Percentiles rank a stretch among this genome's conserved stretches.
Evolutionary conservation across 2,329 filamentous ascomycete species (phyloP).

Genomic region (Xylaria polymorpha): DNA sequence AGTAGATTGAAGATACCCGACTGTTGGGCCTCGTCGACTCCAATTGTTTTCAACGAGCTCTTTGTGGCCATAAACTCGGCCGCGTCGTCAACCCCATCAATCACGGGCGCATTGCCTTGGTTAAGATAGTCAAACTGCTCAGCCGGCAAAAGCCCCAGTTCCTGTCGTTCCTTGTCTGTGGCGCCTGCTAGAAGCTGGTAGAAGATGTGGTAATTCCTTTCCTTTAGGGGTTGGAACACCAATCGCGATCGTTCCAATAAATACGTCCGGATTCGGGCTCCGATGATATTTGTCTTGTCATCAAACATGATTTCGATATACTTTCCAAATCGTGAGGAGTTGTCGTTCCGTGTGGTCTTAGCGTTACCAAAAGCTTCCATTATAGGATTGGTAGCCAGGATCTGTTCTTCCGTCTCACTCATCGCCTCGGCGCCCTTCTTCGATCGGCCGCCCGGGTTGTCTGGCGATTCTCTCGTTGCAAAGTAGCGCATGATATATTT

Average conservation of each 20-base stretch:
- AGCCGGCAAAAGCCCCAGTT: conserved; percentile 80
- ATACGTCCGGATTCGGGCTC: conserved; percentile 96
- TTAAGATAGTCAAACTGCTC: conserved; percentile 97
- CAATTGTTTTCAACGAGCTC: conserved; percentile 87
- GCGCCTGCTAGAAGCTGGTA: conserved; percentile 96
- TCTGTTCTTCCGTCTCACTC: conserved; percentile 98
- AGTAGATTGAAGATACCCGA: conserved; percentile 88
- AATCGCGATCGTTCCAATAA: conserved; percentile 93
- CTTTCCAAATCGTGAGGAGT: conserved; percentile 98
- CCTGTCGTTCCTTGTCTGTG: conserved; percentile 82
- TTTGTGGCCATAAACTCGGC: conserved; percentile 92
- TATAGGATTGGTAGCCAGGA: conserved; percentile 96
- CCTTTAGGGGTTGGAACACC: conserved; percentile 96
- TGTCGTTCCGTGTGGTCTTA: conserved; percentile 99
- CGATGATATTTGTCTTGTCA: conserved; percentile 93
- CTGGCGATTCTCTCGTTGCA: conserved; percentile 93
- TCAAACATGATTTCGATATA: conserved; percentile 99
- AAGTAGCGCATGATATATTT: conserved; percentile 99
- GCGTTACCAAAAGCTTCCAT: conserved; percentile 99
- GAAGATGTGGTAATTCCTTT: conserved; percentile 99
- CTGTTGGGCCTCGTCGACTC: conserved; percentile 80
- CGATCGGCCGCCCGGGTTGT: conserved; percentile 80
- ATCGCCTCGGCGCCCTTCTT: conserved; percentile 83
- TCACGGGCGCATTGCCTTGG: conserved; percentile 89
- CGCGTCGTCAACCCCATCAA: conserved; percentile 95